Conservation (phyloP, 2,329 filamentous ascomycete genomes). For the Aspergillus floridensis region DNA sequence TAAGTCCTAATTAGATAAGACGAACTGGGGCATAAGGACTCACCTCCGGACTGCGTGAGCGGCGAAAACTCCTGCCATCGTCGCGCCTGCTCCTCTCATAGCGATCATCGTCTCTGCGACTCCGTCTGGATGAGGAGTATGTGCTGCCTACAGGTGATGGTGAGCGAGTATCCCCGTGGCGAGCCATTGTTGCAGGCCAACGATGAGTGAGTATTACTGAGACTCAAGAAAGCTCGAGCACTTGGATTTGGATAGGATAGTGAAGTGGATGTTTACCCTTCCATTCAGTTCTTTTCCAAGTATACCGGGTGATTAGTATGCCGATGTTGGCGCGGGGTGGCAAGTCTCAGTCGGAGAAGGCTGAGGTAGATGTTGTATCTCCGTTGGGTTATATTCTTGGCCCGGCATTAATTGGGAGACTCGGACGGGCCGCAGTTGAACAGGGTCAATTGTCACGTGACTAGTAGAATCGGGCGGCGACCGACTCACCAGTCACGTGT, state of each 20-base stretch:
- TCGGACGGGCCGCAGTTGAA: neutral
- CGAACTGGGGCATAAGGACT: constrained; percentile 15
- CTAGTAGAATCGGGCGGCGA: neutral
- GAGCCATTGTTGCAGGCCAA: constrained; percentile 59
- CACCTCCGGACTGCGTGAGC: constrained; percentile 51
- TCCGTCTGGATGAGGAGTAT: constrained; percentile 67
- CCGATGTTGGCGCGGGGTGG: constrained; percentile 2
- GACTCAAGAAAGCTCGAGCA: constrained; percentile 30
- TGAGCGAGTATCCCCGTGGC: constrained; percentile 70
- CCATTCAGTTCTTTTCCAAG: constrained; percentile 13
- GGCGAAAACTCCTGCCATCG: constrained; percentile 48
- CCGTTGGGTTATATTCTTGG: neutral
- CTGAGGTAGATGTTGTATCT: neutral
- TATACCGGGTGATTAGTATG: constrained; percentile 1
- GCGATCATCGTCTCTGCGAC: constrained; percentile 53
- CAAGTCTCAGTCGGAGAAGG: neutral
- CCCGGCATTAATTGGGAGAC: constrained; percentile 5
- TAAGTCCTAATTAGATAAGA: neutral
- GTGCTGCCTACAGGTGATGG: constrained; percentile 90
- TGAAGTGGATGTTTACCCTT: constrained; percentile 24
- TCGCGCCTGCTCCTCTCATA: constrained; percentile 53
- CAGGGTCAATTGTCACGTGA: constrained; percentile 13
- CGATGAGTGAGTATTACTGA: constrained; percentile 50
- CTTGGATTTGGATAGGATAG: constrained; percentile 19
- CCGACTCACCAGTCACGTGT: neutral